phyloP scores from a whole-genome alignment of 129 eudicot species.

The Gnaphalium uliginosum region DNA sequence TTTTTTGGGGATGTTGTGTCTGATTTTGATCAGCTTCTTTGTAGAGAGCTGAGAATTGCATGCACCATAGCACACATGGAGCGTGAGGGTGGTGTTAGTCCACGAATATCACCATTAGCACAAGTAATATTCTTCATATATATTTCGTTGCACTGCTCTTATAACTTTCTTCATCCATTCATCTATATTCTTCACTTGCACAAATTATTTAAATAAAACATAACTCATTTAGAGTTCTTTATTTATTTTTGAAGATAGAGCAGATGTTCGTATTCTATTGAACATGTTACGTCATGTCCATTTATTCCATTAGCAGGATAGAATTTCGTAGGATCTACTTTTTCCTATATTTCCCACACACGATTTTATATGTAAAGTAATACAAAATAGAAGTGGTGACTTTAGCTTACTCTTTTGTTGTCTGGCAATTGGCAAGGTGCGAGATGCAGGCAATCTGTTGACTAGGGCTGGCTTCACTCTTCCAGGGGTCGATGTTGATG shows the following conservation, averaged over 20 bases:
- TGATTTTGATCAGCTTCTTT: constrained; percentile 7
- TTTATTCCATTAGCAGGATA: background rate
- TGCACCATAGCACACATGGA: constrained; percentile 99
- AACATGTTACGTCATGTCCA: background rate
- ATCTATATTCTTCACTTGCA: background rate
- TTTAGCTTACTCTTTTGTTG: constrained; percentile 22
- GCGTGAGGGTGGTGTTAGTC: constrained; percentile 98
- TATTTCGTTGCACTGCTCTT: constrained; percentile 3
- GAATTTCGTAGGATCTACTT: background rate
- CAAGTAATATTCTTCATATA: constrained; percentile 46
- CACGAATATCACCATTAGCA: constrained; percentile 94
- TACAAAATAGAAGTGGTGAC: background rate
- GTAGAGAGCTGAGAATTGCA: constrained; percentile 89
- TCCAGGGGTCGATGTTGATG: constrained; percentile 98
- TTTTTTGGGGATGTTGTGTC: constrained; percentile 3
- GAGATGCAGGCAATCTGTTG: constrained; percentile 98
- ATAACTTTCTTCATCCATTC: background rate
- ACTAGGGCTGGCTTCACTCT: constrained; percentile 97
- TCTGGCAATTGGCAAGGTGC: constrained; percentile 48
- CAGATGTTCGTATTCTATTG: background rate
- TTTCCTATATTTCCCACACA: background rate
- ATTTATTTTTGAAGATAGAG: background rate
- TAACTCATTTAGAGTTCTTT: background rate
- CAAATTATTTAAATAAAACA: background rate
- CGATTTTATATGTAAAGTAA: background rate